These are phyloP conservation scores for Amphirosellinia nigrospora DNA, from an alignment of 495 filamentous ascomycete species.

Conservation along the genomic window DNA sequence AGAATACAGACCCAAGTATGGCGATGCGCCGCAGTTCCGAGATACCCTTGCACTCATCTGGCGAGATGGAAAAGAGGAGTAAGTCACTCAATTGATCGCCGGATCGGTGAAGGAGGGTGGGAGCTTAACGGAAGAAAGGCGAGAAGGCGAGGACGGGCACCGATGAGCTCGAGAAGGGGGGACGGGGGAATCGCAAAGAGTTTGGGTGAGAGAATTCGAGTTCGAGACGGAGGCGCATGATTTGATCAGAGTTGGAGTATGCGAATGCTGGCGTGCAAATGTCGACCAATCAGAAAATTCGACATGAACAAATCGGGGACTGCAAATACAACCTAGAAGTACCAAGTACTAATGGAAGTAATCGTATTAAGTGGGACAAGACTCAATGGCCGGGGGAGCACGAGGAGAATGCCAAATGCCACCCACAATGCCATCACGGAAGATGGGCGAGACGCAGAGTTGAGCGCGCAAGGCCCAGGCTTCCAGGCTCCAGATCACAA, in stretches of 20 bases:
- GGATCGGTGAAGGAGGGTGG: conserved; percentile 32
- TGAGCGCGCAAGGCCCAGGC: background rate
- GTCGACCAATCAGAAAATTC: conserved; percentile 55
- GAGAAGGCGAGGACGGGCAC: conserved; percentile 37
- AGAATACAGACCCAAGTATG: background rate
- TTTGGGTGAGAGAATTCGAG: conserved; percentile 43
- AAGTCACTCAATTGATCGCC: conserved; percentile 39
- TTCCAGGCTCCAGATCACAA: conserved; percentile 26
- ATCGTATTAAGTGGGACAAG: conserved; percentile 5
- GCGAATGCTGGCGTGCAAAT: conserved; percentile 42
- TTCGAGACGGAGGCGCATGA: conserved; percentile 46
- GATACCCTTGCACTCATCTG: background rate
- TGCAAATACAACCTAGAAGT: no score
- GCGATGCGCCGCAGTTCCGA: background rate
- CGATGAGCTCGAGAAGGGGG: conserved; percentile 14
- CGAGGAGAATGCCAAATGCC: conserved; percentile 18
- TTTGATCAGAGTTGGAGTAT: conserved; percentile 45
- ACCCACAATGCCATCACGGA: conserved; percentile 22
- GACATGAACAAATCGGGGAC: conserved; percentile 27
- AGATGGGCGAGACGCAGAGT: conserved; percentile 3
- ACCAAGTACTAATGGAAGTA: no score
- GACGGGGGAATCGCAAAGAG: conserved; percentile 24
- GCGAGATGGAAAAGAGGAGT: conserved; percentile 29
- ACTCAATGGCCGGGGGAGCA: conserved; percentile 20
- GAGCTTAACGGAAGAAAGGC: conserved; percentile 45